phyloP scores from a whole-genome alignment of 805 yeast genomes.

The Pichia gijzeniarum region DNA sequence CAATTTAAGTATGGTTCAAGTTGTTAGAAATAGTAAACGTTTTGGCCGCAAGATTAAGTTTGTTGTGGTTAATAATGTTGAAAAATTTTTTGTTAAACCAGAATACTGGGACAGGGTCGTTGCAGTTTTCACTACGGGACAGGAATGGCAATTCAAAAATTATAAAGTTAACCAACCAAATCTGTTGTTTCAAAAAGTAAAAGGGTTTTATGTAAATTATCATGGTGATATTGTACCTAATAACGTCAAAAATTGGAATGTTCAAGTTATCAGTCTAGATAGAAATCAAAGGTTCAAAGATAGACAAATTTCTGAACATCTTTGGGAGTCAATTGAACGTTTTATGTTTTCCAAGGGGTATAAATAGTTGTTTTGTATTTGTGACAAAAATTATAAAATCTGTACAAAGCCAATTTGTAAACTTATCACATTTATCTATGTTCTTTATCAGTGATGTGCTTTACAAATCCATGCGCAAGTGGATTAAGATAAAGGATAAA shows the following conservation, averaged over 20 bases:
- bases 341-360: constrained; percentile 65
- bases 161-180: constrained; percentile 82
- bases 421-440: too few species aligned
- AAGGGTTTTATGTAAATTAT: constrained; percentile 75
- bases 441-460: too few species aligned
- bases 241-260: constrained; percentile 82
- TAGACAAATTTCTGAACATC: constrained; percentile 72
- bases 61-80: constrained; percentile 83
- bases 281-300: constrained; percentile 82
- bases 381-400: too few species aligned
- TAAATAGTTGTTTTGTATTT: constrained; percentile 15
- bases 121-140: constrained; percentile 95
- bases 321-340: constrained; percentile 82
- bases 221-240: constrained; percentile 76
- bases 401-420: neutral
- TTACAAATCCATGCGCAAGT: too few species aligned
- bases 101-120: constrained; percentile 98
- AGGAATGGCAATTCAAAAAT: constrained; percentile 90
- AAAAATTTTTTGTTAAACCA: constrained; percentile 80
- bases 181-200: constrained; percentile 69
- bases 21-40: constrained; percentile 49
- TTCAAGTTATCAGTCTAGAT: constrained; percentile 69
- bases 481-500: too few species aligned
- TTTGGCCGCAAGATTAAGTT: constrained; percentile 54
- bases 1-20: constrained; percentile 36